These are phyloP conservation scores for Melaleuca quinquenervia DNA, from an alignment of 345 rosid genomes.

Conservation along the genomic window DNA sequence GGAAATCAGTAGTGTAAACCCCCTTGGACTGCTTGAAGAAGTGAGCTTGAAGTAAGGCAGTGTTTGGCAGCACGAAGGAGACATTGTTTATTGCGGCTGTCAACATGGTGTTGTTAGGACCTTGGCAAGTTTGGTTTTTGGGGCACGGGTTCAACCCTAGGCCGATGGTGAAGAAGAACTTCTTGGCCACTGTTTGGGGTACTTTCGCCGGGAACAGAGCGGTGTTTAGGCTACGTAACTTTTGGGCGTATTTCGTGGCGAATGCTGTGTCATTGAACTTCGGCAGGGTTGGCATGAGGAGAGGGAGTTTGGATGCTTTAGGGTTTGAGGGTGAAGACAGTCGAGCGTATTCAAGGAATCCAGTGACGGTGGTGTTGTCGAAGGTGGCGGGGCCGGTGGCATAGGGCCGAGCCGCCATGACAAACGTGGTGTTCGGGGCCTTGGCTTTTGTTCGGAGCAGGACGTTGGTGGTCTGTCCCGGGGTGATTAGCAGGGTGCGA, in stretches of 20 bases:
- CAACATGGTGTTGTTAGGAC: constrained; percentile 31
- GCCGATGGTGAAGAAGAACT: constrained; percentile 44
- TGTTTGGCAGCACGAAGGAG: constrained; percentile 29
- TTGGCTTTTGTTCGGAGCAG: constrained; percentile 30
- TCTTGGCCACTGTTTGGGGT: constrained; percentile 22
- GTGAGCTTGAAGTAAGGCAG: constrained; percentile 37
- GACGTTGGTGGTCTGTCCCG: constrained; percentile 70
- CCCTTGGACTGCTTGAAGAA: constrained; percentile 32
- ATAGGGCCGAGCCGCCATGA: constrained; percentile 33
- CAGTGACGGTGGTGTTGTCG: constrained; percentile 38
- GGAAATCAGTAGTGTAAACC: constrained; percentile 34
- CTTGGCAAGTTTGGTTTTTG: constrained; percentile 27
- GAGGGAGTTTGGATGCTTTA: constrained; percentile 15
- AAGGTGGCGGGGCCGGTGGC: constrained; percentile 30
- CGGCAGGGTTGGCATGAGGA: constrained; percentile 27
- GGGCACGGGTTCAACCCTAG: constrained; percentile 32
- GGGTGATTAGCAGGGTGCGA: constrained; percentile 34
- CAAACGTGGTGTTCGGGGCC: constrained; percentile 14
- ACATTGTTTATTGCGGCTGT: constrained; percentile 38
- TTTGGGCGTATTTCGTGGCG: constrained; percentile 17
- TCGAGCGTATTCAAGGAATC: constrained; percentile 23
- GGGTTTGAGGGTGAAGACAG: constrained; percentile 3
- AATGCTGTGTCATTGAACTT: constrained; percentile 30
- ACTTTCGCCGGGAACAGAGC: constrained; percentile 36
- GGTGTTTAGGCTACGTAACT: constrained; percentile 30